A percentile compares a stretch with the other conserved stretches of the same genome.
These are phyloP conservation scores for Murraya koenigii DNA, from an alignment of 345 rosid genomes.

Conservation along the genomic window DNA sequence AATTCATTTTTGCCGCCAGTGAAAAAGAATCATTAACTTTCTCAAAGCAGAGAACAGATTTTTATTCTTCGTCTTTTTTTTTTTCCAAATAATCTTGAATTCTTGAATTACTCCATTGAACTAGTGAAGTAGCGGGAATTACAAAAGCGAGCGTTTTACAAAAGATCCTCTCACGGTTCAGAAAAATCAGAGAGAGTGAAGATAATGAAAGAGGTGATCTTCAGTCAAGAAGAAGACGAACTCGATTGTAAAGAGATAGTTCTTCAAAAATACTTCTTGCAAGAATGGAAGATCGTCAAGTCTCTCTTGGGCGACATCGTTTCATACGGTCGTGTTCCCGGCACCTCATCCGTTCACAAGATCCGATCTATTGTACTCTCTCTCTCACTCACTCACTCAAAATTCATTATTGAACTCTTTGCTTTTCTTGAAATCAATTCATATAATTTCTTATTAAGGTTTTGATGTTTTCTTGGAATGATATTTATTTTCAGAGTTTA, in stretches of 20 bases:
- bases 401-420: background rate
- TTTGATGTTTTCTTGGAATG: background rate
- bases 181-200: slow-evolving; percentile 18
- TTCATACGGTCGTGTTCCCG: slow-evolving; percentile 58
- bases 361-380: slow-evolving; percentile 75
- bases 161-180: background rate
- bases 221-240: slow-evolving; percentile 65
- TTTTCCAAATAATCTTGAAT: background rate
- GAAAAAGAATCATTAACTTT: background rate
- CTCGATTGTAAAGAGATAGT: slow-evolving; percentile 69
- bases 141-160: background rate
- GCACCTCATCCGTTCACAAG: slow-evolving; percentile 58
- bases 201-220: slow-evolving; percentile 20
- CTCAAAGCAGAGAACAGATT: background rate
- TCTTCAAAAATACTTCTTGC: slow-evolving; percentile 75
- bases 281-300: slow-evolving; percentile 82
- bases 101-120: background rate
- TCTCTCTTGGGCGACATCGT: slow-evolving; percentile 66
- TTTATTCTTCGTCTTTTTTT: background rate
- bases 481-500: background rate
- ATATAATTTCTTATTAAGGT: background rate
- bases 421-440: background rate
- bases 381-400: background rate
- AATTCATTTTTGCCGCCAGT: background rate
- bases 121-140: background rate